phyloP scores from a whole-genome alignment of 768 basidiomycete species.

The Xanthoconium stramineum region DNA sequence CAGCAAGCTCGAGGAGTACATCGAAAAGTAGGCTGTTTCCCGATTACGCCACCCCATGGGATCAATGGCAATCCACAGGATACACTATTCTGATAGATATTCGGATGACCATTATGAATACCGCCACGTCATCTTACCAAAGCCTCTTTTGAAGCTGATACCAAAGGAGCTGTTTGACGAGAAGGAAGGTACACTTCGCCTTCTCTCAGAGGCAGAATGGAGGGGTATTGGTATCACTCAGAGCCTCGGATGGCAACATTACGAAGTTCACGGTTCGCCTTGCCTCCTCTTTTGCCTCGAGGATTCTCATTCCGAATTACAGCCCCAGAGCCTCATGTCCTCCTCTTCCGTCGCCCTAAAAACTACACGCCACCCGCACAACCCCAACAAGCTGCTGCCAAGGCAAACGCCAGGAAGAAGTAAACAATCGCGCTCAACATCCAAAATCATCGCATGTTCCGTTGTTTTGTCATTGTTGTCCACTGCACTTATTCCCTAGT shows the following conservation, averaged over 20 bases:
- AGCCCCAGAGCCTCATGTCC: constrained; percentile 93
- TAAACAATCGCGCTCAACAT: constrained; percentile 18
- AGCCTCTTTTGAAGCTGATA: constrained; percentile 89
- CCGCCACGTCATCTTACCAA: constrained; percentile 95
- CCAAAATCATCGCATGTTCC: constrained; percentile 21
- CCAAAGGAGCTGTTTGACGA: constrained; percentile 82
- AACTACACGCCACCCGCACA: constrained; percentile 58
- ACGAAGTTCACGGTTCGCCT: constrained; percentile 85
- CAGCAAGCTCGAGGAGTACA: constrained; percentile 69
- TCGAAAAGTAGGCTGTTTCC: constrained; percentile 60
- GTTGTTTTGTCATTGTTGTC: constrained; percentile 20
- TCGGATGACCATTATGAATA: constrained; percentile 93
- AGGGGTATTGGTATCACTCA: constrained; percentile 95
- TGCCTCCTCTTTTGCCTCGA: background rate
- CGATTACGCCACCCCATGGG: constrained; percentile 16
- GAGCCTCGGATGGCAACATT: constrained; percentile 95
- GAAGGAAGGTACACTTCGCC: constrained; percentile 75
- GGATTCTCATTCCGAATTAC: constrained; percentile 13
- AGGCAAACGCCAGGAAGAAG: constrained; percentile 45
- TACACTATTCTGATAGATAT: constrained; percentile 90
- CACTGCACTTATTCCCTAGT: constrained; percentile 17
- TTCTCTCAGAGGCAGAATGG: constrained; percentile 90
- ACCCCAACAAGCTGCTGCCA: constrained; percentile 35
- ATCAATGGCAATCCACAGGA: constrained; percentile 42
- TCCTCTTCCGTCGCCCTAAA: constrained; percentile 84